These are phyloP conservation scores for Carex pumila DNA, from an alignment of 176 grass and related monocot genomes.

Conservation along the genomic window DNA sequence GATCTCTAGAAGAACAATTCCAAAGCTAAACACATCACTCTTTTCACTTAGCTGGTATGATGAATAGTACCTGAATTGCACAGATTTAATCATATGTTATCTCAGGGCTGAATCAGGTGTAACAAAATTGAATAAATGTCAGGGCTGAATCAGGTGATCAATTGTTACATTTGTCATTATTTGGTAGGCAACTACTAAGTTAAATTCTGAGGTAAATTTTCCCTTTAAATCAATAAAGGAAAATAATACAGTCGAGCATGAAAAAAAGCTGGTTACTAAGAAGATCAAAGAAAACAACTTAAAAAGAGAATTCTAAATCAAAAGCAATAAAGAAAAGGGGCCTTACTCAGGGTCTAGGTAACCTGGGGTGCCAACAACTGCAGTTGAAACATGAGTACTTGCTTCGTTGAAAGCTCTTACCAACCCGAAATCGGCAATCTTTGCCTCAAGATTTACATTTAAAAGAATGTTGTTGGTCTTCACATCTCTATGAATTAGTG, in stretches of 20 bases:
- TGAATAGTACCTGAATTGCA: slow-evolving; percentile 31
- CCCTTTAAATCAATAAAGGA: neutral
- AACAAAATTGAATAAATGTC: neutral
- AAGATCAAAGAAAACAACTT: neutral
- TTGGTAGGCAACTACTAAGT: neutral
- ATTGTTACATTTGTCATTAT: neutral
- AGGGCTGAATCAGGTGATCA: neutral
- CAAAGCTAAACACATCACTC: slow-evolving; percentile 55
- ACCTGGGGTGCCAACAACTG: slow-evolving; percentile 31
- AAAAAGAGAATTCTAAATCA: neutral
- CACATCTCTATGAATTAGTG: slow-evolving; percentile 42
- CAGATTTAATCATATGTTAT: neutral
- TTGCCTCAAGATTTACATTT: slow-evolving; percentile 27
- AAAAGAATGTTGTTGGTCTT: slow-evolving; percentile 56
- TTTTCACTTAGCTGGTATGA: slow-evolving; percentile 41
- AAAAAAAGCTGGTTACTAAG: neutral
- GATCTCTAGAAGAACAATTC: slow-evolving; percentile 42
- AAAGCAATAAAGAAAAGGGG: neutral
- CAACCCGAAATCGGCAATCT: slow-evolving; percentile 50
- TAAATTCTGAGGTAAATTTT: neutral
- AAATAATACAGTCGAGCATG: neutral
- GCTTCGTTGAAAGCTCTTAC: slow-evolving; percentile 33
- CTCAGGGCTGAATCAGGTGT: too few species aligned
- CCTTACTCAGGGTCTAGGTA: slow-evolving; percentile 57
- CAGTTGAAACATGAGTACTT: slow-evolving; percentile 26